Evolutionary conservation across 2,329 filamentous ascomycete species (phyloP), one percentile per base, ranked within the genome.

Genomic region (Gremmenia infestans): DNA sequence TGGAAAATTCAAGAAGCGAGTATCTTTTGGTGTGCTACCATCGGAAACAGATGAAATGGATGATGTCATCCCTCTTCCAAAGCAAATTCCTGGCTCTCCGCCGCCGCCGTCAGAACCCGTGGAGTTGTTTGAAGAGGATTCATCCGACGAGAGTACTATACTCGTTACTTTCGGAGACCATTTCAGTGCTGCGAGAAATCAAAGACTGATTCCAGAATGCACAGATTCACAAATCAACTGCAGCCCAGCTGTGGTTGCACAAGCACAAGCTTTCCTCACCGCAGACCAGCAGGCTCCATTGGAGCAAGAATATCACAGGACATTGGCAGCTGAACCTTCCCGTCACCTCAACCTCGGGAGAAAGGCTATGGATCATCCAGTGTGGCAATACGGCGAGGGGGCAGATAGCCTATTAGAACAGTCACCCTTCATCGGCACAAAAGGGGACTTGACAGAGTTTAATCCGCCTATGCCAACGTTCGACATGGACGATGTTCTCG

Each of bases 221-320:
- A 17, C 28, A 8, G 35, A 40, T 28, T 60, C 61, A 17, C 48
- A 55, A 8, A 19, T 56, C 2, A 47, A 54, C 8, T 61, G 66
- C 60, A 70, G 68, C 37, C 80, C 76, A 35, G 74, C 76, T 6
- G 59, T 77, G 15, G 72, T 69, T 53, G 78, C 76, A 6, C 79
- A 80, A 75, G 78, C 78, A 0, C 70, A 77, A 56, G 75, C 76
- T 6, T 81, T 81, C 56, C 67, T 74, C 28, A 67, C 72, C n/a
- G 78, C 76, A 5, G 78, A 81, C 58, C 53, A 56, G 7, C 53
- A 65, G 19, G 50, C 50, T n/a, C 56, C 57, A 23, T 14, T 53
- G 57, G 57, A 65, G 46, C 25, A 58, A 54, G 36, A 60, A 42
- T 35, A 47, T 32, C 36, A 37, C 14, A 47, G 23, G 2, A 19